Conservation (phyloP, 495 filamentous ascomycete genomes). For the Endocarpon pusillum region DNA sequence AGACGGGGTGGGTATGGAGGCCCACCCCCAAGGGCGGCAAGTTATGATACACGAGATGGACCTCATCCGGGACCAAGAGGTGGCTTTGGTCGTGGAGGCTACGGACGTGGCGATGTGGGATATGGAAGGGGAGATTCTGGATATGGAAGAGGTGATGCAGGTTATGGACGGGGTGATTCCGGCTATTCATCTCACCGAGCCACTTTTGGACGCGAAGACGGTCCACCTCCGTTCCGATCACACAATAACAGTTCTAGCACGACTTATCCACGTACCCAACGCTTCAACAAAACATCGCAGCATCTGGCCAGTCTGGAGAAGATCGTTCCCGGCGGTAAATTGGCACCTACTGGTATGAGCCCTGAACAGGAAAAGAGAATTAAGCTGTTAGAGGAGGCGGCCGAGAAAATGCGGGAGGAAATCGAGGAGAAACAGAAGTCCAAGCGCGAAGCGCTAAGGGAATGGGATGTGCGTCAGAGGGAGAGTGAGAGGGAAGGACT, state of each 20-base stretch:
- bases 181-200: slow-evolving; percentile 2
- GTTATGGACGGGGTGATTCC: too few relatives aligned
- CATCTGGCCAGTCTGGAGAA: slow-evolving; percentile 34
- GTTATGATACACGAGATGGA: slow-evolving; percentile 14
- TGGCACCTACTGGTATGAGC: slow-evolving; percentile 23
- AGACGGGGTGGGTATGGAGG: slow-evolving; percentile 21
- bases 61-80: slow-evolving; percentile 29
- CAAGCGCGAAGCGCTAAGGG: slow-evolving; percentile 32
- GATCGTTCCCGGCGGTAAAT: slow-evolving; percentile 34
- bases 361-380: slow-evolving; percentile 27
- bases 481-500: slow-evolving; percentile 41
- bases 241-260: slow-evolving; percentile 30
- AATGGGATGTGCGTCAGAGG: slow-evolving; percentile 42
- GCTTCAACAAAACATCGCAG: slow-evolving; percentile 19
- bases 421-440: slow-evolving; percentile 36
- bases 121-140: too few relatives aligned
- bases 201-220: slow-evolving; percentile 13
- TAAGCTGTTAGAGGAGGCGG: slow-evolving; percentile 35
- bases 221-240: slow-evolving; percentile 26
- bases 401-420: slow-evolving; percentile 33
- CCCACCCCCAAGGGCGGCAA: slow-evolving; percentile 9
- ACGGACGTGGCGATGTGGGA: too few relatives aligned
- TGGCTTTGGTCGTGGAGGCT: slow-evolving; percentile 9
- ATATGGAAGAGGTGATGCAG: too few relatives aligned
- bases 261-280: slow-evolving; percentile 33